Percentiles rank a stretch among this genome's conserved stretches.
These are phyloP conservation scores for Ceratobasidium sp. DNA, from an alignment of 1,284 basidiomycete genomes.

Conservation along the genomic window DNA sequence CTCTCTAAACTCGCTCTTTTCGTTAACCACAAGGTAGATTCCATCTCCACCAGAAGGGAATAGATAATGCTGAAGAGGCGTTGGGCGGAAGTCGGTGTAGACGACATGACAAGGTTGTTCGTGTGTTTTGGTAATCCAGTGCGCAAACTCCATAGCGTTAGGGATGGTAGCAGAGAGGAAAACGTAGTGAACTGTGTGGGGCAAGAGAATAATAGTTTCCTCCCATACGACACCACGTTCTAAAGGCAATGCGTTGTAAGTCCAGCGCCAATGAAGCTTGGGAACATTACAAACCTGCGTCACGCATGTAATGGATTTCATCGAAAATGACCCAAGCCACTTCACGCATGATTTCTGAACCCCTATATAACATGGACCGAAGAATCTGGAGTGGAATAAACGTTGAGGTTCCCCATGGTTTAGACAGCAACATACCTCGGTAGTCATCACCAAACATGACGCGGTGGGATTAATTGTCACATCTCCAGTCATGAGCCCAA, in stretches of 20 bases:
- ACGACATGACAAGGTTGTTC: conserved; percentile 99
- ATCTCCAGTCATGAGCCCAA: conserved; percentile 99
- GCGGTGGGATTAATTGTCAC: conserved; percentile 99
- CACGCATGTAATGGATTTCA: conserved; percentile 99
- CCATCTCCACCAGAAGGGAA: conserved; percentile 97
- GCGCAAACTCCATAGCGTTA: conserved; percentile 99
- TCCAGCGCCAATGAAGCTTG: background rate
- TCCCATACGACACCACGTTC: conserved; percentile 90
- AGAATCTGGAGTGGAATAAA: conserved; percentile 74
- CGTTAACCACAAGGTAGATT: conserved; percentile 97
- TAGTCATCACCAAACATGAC: conserved; percentile 99
- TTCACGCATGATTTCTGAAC: conserved; percentile 99
- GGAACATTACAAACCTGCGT: conserved; percentile 66
- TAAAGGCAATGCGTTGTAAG: conserved; percentile 15
- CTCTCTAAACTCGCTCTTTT: conserved; percentile 95
- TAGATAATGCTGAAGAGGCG: conserved; percentile 97
- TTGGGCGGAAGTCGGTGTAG: conserved; percentile 98
- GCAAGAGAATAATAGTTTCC: conserved; percentile 94
- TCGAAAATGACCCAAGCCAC: conserved; percentile 99
- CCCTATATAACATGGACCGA: conserved; percentile 98
- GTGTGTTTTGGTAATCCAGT: conserved; percentile 98
- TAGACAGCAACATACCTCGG: conserved; percentile 74
- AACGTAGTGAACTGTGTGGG: conserved; percentile 95
- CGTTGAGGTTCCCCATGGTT: background rate
- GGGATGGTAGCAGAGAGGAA: conserved; percentile 99